These are phyloP conservation scores for Eucalyptus erythrocorys DNA, from an alignment of 345 rosid genomes.

Conservation along the genomic window DNA sequence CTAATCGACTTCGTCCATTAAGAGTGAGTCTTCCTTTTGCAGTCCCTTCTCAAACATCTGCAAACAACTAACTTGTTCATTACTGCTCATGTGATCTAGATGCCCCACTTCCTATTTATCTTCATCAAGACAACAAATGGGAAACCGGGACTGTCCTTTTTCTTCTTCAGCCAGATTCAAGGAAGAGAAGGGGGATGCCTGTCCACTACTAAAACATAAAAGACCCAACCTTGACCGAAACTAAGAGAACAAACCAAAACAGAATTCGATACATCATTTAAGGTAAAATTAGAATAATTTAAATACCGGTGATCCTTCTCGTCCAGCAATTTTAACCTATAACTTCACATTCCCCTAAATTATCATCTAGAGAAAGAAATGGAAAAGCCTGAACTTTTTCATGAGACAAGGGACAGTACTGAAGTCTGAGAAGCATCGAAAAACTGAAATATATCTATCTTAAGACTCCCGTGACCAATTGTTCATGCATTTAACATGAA, in stretches of 20 bases:
- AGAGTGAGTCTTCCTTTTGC: not conserved
- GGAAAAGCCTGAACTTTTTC: not conserved
- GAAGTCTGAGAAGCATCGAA: not conserved
- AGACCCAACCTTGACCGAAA: not conserved
- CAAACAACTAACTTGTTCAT: not conserved
- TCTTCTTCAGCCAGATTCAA: not conserved
- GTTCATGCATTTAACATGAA: not conserved
- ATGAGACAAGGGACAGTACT: not conserved
- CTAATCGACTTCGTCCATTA: not conserved
- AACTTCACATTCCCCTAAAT: not conserved
- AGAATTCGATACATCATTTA: not conserved
- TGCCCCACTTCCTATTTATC: not conserved
- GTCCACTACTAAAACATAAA: not conserved
- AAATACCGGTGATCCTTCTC: not conserved
- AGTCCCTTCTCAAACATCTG: not conserved
- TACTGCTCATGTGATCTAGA: not conserved
- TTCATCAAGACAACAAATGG: not conserved
- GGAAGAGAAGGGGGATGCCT: not conserved
- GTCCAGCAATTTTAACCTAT: not conserved
- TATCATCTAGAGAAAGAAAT: not conserved
- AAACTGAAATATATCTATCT: not conserved
- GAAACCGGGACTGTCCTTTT: not conserved
- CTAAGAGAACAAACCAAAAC: not conserved
- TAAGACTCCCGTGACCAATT: not conserved
- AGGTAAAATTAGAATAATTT: not conserved